Percentiles rank a stretch among this genome's conserved stretches.
Conservation (phyloP, 192 early-diverging fungal species). For the Blastocladiella britannica region DNA sequence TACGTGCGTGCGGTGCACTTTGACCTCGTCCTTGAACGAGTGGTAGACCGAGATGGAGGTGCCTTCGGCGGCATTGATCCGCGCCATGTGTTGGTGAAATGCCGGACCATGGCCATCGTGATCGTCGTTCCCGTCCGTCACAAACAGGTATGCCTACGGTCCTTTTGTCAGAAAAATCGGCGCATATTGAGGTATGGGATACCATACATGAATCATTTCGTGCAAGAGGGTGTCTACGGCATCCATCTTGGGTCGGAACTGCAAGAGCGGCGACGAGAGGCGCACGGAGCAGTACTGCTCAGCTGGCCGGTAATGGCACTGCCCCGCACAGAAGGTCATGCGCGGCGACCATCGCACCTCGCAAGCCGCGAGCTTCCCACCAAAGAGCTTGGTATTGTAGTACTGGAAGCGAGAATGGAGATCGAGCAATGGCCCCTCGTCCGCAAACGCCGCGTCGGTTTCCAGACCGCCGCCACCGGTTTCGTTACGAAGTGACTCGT, state of each 20-base stretch:
- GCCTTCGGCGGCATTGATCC: constrained; percentile 8
- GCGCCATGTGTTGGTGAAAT: constrained; percentile 7
- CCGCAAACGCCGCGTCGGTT: neutral
- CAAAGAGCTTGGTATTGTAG: constrained; percentile 8
- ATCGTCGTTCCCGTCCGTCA: constrained; percentile 15
- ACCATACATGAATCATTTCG: constrained; percentile 19
- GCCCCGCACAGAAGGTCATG: constrained; percentile 24
- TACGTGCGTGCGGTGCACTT: constrained; percentile 16
- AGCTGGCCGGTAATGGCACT: constrained; percentile 9
- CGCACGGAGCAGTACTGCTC: constrained; percentile 16
- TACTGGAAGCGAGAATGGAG: neutral
- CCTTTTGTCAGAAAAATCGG: too few species aligned
- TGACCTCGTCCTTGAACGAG: constrained; percentile 20
- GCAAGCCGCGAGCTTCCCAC: constrained; percentile 8
- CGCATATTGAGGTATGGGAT: too few species aligned
- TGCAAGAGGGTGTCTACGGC: constrained; percentile 19
- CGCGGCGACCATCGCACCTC: constrained; percentile 14
- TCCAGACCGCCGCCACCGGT: too few species aligned
- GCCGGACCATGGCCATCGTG: constrained; percentile 15
- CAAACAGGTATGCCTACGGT: constrained; percentile 12
- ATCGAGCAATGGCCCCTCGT: neutral
- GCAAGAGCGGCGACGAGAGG: constrained; percentile 15
- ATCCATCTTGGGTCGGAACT: constrained; percentile 14
- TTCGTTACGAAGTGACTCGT: too few species aligned
- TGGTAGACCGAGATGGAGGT: constrained; percentile 22